These are phyloP conservation scores for Lepidium sativum DNA, from an alignment of 345 rosid species.

Conservation along the genomic window DNA sequence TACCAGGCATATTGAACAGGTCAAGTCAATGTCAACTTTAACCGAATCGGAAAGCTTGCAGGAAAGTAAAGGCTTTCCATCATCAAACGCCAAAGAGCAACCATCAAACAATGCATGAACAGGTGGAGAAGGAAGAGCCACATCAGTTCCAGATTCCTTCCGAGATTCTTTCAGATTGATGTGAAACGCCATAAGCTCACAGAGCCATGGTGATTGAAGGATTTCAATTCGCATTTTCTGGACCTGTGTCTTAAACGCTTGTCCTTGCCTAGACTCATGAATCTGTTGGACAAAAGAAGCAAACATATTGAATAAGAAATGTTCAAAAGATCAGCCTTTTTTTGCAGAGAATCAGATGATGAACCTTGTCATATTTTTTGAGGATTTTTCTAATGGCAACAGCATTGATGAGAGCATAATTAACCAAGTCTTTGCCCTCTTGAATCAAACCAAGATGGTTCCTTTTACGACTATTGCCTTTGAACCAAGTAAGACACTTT, in stretches of 20 bases:
- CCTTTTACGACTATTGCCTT: conserved; percentile 35
- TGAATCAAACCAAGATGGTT: conserved; percentile 54
- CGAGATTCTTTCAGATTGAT: conserved; percentile 64
- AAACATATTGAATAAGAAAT: background rate
- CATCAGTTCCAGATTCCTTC: conserved; percentile 23
- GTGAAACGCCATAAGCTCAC: conserved; percentile 89
- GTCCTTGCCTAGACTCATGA: conserved; percentile 91
- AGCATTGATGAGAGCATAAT: conserved; percentile 81
- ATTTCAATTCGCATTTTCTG: conserved; percentile 84
- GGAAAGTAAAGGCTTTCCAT: conserved; percentile 69
- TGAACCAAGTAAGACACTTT: conserved; percentile 68
- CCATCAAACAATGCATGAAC: conserved; percentile 53
- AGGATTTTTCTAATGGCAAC: conserved; percentile 80
- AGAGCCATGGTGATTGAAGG: conserved; percentile 92
- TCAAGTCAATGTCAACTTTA: conserved; percentile 74
- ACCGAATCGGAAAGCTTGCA: conserved; percentile 71
- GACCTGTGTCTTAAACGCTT: conserved; percentile 75
- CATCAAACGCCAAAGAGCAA: conserved; percentile 47
- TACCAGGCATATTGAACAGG: conserved; percentile 95
- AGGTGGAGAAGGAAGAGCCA: conserved; percentile 16
- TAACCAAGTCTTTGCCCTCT: conserved; percentile 80
- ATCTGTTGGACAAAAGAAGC: conserved; percentile 36
- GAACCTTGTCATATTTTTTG: conserved; percentile 91
- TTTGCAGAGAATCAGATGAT: background rate
- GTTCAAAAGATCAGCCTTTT: background rate